Base-by-base conservation (phyloP, 768 basidiomycete genomes). In the Suillus hirtellus region DNA sequence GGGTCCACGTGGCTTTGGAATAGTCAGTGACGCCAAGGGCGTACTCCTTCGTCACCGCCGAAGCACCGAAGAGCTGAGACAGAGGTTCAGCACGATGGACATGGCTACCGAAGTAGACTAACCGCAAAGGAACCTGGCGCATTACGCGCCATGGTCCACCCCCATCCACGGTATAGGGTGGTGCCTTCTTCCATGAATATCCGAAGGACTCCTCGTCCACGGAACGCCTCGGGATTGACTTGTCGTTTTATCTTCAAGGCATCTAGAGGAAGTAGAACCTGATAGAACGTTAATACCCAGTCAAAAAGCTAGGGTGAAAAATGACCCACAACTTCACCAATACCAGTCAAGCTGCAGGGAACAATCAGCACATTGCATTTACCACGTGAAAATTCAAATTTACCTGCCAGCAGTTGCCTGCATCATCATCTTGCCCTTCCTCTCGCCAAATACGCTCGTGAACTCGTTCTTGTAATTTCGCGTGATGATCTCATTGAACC, bases 181-280 rank as follows among this genome's bases (percentile, higher is more conserved):
- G 91, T 86, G 62, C 95, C 94, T 73, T 99, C 96, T 68, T 99
- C 96, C 73, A 86, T 76, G 76, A 99, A 86, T 69, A 99, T 94
- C 60, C 90, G 89, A 61, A 97, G 66, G 68, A 95, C 83, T 21
- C 95, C 95, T 31, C 96, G 92, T 43, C 95, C 95, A 42, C 93
- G 91, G 86, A 99, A 95, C 1, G 96, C 96, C 71, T 98, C 97
- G 1, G 96, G 96, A 79, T 99, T 99, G 62, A 92, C 93, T 80
- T 99, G 96, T 60, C 95, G 90, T 81, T 97, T 98, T 78, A 99
- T 99, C 79, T 99, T 99, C 74, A 99, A 88, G 27, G 87, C 96
- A 72, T 99, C 96, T 6, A 99, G 84, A 2, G 96, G 96, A 42
- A 99, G 86, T n/a, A 99, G 88, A 40, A 96, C 87, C 89, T 89